A percentile compares a stretch with the other conserved stretches of the same genome.
Evolutionary conservation across 495 filamentous ascomycete species (phyloP).

Genomic region (Pseudomonodictys pantanalensis): DNA sequence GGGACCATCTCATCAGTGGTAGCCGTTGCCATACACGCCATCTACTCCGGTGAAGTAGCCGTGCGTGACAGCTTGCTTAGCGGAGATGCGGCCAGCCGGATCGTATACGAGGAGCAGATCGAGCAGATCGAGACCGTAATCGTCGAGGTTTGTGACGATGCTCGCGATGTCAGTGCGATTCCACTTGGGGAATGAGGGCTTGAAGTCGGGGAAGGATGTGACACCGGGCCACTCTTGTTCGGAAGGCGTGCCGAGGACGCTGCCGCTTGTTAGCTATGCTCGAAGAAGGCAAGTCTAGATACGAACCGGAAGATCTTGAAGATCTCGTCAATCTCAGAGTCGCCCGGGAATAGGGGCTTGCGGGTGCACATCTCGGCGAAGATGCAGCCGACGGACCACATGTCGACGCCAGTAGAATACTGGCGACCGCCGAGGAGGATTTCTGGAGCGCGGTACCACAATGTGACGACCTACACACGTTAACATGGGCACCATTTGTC

Average conservation of each 20-base stretch:
- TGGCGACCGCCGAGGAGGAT: slow-evolving; percentile 95
- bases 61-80: slow-evolving; percentile 90
- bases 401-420: slow-evolving; percentile 97
- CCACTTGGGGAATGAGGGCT: slow-evolving; percentile 96
- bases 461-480: slow-evolving; percentile 72
- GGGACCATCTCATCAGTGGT: slow-evolving; percentile 14
- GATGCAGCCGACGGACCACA: slow-evolving; percentile 99
- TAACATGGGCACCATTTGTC: not conserved
- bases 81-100: slow-evolving; percentile 86
- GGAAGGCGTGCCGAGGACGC: slow-evolving; percentile 85
- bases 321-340: slow-evolving; percentile 99
- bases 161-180: slow-evolving; percentile 60
- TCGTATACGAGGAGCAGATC: slow-evolving; percentile 88
- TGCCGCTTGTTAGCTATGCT: slow-evolving; percentile 38
- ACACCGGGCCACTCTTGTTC: slow-evolving; percentile 93
- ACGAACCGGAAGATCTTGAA: slow-evolving; percentile 97
- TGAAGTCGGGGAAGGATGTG: slow-evolving; percentile 96
- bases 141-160: slow-evolving; percentile 64
- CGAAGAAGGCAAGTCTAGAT: not conserved
- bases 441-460: slow-evolving; percentile 98
- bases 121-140: slow-evolving; percentile 79
- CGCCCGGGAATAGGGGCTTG: slow-evolving; percentile 94
- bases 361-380: slow-evolving; percentile 99
- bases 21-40: slow-evolving; percentile 19
- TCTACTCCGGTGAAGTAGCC: slow-evolving; percentile 75